Conservation (phyloP, 2,329 filamentous ascomycete genomes). For the Aureobasidium sp. region DNA sequence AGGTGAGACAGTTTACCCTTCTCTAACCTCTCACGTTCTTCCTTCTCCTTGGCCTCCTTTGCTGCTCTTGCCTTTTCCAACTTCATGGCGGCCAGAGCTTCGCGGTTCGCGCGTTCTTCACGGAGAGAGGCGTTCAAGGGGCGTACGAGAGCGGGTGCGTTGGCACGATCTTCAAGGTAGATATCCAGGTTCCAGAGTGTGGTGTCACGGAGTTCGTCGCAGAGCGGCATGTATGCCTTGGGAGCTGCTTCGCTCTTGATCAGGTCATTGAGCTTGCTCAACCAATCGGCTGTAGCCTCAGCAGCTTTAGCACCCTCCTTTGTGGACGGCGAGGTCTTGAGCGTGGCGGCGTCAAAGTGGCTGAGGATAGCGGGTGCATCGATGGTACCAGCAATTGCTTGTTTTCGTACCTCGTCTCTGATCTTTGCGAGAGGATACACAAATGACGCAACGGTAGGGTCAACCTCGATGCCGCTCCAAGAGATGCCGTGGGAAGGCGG, state of each 20-base stretch:
- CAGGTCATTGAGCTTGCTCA: slow-evolving; percentile 54
- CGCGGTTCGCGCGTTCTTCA: slow-evolving; percentile 44
- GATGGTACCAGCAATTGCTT: slow-evolving; percentile 44
- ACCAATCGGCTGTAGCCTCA: slow-evolving; percentile 41
- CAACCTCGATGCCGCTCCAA: slow-evolving; percentile 58
- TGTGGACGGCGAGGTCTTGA: slow-evolving; percentile 15
- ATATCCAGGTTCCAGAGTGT: slow-evolving; percentile 76
- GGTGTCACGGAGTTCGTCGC: slow-evolving; percentile 71
- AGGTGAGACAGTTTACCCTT: slow-evolving; percentile 49
- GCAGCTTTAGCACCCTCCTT: slow-evolving; percentile 33
- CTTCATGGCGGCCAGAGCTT: slow-evolving; percentile 44
- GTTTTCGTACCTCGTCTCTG: slow-evolving; percentile 49
- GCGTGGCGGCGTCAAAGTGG: slow-evolving; percentile 13
- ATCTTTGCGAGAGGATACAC: slow-evolving; percentile 51
- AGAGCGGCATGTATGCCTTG: slow-evolving; percentile 66
- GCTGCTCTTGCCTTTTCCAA: slow-evolving; percentile 35
- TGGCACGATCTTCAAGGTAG: slow-evolving; percentile 74
- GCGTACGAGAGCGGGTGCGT: slow-evolving; percentile 62
- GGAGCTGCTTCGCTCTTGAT: slow-evolving; percentile 43
- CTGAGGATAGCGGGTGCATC: slow-evolving; percentile 25
- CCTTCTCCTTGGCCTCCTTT: slow-evolving; percentile 39
- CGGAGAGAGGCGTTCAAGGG: slow-evolving; percentile 45
- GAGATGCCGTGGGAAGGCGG: slow-evolving; percentile 42
- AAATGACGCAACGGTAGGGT: slow-evolving; percentile 49
- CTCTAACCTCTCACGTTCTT: slow-evolving; percentile 40